A percentile compares a stretch with the other conserved stretches of the same genome.
These are phyloP conservation scores for Albugo candida DNA, from an alignment of 352 stramenopile genomes.

Conservation along the genomic window DNA sequence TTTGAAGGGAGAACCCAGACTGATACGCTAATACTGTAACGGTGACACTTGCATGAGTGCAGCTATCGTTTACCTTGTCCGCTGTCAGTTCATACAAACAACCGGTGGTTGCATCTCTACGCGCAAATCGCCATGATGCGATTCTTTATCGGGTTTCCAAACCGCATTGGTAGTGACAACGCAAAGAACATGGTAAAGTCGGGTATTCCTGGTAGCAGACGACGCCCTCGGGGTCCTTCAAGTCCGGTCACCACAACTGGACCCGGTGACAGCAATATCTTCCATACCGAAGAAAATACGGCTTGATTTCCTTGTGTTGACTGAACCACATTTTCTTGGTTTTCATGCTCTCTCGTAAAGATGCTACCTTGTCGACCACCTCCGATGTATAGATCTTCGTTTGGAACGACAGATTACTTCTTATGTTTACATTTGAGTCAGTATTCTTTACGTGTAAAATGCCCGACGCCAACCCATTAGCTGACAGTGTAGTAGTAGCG, in stretches of 20 bases:
- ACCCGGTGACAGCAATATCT: too few species aligned
- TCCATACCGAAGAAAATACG: too few species aligned
- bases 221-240: slow-evolving; percentile 18
- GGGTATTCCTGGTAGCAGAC: slow-evolving; percentile 12
- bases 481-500: too few species aligned
- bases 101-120: slow-evolving; percentile 19
- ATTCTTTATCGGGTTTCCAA: slow-evolving; percentile 41
- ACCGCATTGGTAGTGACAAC: slow-evolving; percentile 50
- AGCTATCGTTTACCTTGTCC: slow-evolving; percentile 4
- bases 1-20: slow-evolving; percentile 39
- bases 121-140: slow-evolving; percentile 13
- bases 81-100: neutral
- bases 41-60: slow-evolving; percentile 15
- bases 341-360: slow-evolving; percentile 24
- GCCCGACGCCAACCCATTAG: too few species aligned
- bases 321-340: slow-evolving; percentile 31
- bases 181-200: slow-evolving; percentile 14
- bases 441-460: too few species aligned
- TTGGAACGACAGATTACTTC: slow-evolving; percentile 14
- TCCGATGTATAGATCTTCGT: slow-evolving; percentile 27
- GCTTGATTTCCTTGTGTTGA: slow-evolving; percentile 17
- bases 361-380: slow-evolving; percentile 23
- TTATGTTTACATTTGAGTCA: too few species aligned
- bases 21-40: slow-evolving; percentile 45
- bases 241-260: slow-evolving; percentile 1